Percentiles rank a stretch among this genome's conserved stretches.
These are phyloP conservation scores for Setaria viridis DNA, from an alignment of 202 grass and related monocot genomes.

Conservation along the genomic window DNA sequence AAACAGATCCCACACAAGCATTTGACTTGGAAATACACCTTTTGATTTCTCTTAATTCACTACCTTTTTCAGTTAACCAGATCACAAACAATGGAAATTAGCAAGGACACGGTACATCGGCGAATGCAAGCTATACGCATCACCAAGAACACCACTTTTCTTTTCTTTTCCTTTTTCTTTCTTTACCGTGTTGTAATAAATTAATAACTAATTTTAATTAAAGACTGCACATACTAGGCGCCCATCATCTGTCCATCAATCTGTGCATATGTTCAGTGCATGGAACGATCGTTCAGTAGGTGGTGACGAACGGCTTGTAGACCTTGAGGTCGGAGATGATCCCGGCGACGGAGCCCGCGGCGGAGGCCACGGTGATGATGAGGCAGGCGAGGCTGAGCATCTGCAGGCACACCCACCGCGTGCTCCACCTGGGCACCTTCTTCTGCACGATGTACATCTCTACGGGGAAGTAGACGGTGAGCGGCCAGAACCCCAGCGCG, in stretches of 20 bases:
- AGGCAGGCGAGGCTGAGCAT: slow-evolving; percentile 92
- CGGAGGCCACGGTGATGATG: slow-evolving; percentile 74
- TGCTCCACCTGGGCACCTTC: slow-evolving; percentile 78
- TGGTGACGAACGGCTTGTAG: slow-evolving; percentile 78
- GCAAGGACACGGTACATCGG: slow-evolving; percentile 36
- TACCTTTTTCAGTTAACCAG: slow-evolving; percentile 39
- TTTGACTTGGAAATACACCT: slow-evolving; percentile 27
- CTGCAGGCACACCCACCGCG: slow-evolving; percentile 86
- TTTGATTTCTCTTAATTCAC: not conserved
- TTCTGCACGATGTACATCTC: slow-evolving; percentile 91
- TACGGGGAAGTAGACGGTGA: slow-evolving; percentile 67
- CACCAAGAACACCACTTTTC: not conserved
- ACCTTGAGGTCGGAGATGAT: slow-evolving; percentile 84
- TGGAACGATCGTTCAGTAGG: slow-evolving; percentile 37
- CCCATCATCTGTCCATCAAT: slow-evolving; percentile 34
- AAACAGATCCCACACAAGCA: not conserved
- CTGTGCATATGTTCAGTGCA: slow-evolving; percentile 31
- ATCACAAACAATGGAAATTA: slow-evolving; percentile 53
- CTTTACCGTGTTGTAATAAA: slow-evolving; percentile 20
- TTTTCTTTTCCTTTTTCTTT: not conserved
- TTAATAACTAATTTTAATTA: slow-evolving; percentile 27
- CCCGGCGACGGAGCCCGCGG: slow-evolving; percentile 87
- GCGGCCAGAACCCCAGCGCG: slow-evolving; percentile 77
- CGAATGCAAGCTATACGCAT: slow-evolving; percentile 30
- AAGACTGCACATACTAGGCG: slow-evolving; percentile 35